Evolutionary conservation across 208 protist species (phyloP).

Genomic region (Acanthamoeba healyi): DNA sequence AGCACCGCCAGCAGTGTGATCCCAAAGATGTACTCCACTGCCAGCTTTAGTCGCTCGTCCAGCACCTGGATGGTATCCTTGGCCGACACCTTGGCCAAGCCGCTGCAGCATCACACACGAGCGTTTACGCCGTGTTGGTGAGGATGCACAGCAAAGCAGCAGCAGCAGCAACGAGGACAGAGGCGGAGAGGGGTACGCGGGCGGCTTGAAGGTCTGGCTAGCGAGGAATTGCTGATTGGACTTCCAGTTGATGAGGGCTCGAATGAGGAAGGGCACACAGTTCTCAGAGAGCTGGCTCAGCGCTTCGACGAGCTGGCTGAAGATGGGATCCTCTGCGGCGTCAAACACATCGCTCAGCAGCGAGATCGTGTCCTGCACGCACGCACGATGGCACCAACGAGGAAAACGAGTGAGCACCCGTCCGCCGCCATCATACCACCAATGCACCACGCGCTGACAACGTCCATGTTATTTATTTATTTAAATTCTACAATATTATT

Average conservation of each 20-base stretch:
- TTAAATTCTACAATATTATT: too few species aligned
- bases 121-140: too few species aligned
- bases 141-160: too few species aligned
- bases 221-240: slow-evolving; percentile 38
- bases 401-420: too few species aligned
- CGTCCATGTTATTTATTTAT: too few species aligned
- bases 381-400: too few species aligned
- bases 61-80: slow-evolving; percentile 18
- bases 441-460: too few species aligned
- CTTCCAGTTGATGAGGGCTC: slow-evolving; percentile 59
- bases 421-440: too few species aligned
- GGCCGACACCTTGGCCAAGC: not conserved
- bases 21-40: slow-evolving; percentile 61
- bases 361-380: slow-evolving; percentile 43
- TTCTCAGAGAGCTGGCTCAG: slow-evolving; percentile 37
- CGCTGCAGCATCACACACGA: not conserved
- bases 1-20: slow-evolving; percentile 46
- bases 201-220: slow-evolving; percentile 31
- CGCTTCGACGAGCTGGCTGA: slow-evolving; percentile 54
- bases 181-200: not conserved
- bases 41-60: slow-evolving; percentile 61
- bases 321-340: slow-evolving; percentile 44
- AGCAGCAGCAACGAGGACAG: too few species aligned
- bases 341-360: slow-evolving; percentile 53
- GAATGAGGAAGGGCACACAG: slow-evolving; percentile 65